Evolutionary conservation across 805 yeast genomes (phyloP).

Genomic region (Metschnikowia baotianmanensis): DNA sequence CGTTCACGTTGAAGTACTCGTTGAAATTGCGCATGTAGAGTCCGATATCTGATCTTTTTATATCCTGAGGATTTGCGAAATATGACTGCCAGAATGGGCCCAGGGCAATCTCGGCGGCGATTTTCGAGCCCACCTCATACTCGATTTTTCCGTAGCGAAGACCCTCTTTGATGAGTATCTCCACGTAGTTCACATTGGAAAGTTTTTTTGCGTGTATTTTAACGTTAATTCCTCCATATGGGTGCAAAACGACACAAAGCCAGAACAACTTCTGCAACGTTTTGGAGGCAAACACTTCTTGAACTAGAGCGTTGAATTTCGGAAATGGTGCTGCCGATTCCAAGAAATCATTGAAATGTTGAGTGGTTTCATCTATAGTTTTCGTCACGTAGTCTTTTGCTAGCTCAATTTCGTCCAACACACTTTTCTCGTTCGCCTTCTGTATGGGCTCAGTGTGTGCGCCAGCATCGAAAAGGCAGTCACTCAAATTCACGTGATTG

Average conservation of each 20-base stretch:
- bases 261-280: slow-evolving; percentile 36
- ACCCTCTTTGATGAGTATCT: slow-evolving; percentile 62
- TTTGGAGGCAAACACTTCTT: slow-evolving; percentile 8
- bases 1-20: slow-evolving; percentile 47
- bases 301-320: slow-evolving; percentile 1
- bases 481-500: slow-evolving; percentile 51
- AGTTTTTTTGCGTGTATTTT: slow-evolving; percentile 39
- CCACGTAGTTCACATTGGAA: slow-evolving; percentile 39
- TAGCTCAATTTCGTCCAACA: slow-evolving; percentile 18
- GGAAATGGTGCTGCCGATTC: not conserved
- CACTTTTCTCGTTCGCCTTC: slow-evolving; percentile 18
- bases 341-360: slow-evolving; percentile 21
- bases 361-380: slow-evolving; percentile 25
- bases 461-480: slow-evolving; percentile 52
- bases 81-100: slow-evolving; percentile 20
- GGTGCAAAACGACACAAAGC: slow-evolving; percentile 49
- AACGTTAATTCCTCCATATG: slow-evolving; percentile 43
- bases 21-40: slow-evolving; percentile 53
- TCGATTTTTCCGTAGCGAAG: slow-evolving; percentile 60
- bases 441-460: slow-evolving; percentile 19
- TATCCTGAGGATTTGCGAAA: slow-evolving; percentile 14
- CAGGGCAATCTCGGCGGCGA: slow-evolving; percentile 28
- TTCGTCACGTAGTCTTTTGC: slow-evolving; percentile 14
- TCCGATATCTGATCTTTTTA: slow-evolving; percentile 60
- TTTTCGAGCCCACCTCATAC: slow-evolving; percentile 47